These are phyloP conservation scores for Pseudoneurospora amorphoporcata DNA, from an alignment of 495 filamentous ascomycete species.

Conservation along the genomic window DNA sequence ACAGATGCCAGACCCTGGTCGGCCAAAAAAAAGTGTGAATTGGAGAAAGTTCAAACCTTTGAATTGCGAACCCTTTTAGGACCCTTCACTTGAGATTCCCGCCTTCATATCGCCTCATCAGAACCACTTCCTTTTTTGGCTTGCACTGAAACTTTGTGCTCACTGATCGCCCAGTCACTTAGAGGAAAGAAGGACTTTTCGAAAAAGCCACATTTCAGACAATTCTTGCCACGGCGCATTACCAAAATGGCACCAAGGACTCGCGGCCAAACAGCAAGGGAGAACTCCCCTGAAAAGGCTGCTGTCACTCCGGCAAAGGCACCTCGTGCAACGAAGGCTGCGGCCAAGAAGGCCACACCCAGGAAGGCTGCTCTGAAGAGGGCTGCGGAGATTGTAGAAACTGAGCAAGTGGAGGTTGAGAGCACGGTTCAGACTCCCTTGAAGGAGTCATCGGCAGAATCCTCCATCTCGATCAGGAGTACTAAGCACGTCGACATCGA, in stretches of 20 bases:
- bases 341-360: neutral
- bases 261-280: neutral
- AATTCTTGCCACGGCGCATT: neutral
- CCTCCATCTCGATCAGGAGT: neutral
- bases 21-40: neutral
- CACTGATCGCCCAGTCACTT: neutral
- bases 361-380: neutral
- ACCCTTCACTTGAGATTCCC: neutral
- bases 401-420: neutral
- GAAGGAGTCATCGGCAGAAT: neutral
- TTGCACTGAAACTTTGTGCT: neutral
- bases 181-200: neutral
- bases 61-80: neutral
- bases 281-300: neutral
- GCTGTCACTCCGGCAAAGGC: neutral
- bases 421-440: neutral
- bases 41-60: neutral
- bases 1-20: neutral
- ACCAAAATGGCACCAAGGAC: neutral
- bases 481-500: conserved; percentile 22
- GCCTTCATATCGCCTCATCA: neutral
- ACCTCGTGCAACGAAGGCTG: neutral
- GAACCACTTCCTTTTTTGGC: neutral
- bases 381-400: neutral
- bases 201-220: neutral